Conservation (phyloP, 2,329 filamentous ascomycete genomes). For the Sporothrix brasiliensis region DNA sequence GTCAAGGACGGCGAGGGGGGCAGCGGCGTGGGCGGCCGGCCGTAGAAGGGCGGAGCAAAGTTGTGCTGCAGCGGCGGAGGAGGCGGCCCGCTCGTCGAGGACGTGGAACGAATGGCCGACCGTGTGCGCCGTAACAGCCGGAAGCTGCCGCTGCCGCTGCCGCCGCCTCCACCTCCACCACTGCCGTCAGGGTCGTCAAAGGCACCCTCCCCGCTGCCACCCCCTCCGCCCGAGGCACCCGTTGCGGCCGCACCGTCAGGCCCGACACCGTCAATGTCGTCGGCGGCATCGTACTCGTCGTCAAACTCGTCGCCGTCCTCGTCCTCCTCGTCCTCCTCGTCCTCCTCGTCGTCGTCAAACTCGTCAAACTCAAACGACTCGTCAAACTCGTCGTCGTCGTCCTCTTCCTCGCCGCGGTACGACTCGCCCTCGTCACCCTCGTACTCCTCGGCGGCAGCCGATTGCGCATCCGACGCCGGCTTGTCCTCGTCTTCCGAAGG, state of each 20-base stretch:
- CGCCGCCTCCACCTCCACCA: constrained; percentile 24
- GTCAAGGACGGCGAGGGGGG: constrained; percentile 92
- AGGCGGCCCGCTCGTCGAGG: constrained; percentile 43
- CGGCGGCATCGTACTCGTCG: constrained; percentile 40
- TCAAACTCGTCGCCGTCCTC: constrained; percentile 39
- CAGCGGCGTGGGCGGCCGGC: constrained; percentile 89
- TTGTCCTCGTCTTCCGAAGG: constrained; percentile 37
- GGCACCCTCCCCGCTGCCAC: constrained; percentile 28
- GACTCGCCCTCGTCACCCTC: constrained; percentile 39
- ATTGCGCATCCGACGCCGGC: constrained; percentile 33
- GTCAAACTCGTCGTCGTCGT: constrained; percentile 32
- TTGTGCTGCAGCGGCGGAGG: constrained; percentile 55
- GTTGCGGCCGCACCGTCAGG: not conserved
- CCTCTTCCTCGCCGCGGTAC: constrained; percentile 35
- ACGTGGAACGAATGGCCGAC: not conserved
- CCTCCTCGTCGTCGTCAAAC: constrained; percentile 37
- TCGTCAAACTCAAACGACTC: constrained; percentile 32
- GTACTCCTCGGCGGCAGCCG: constrained; percentile 35
- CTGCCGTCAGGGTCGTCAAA: constrained; percentile 40
- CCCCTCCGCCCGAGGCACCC: constrained; percentile 34
- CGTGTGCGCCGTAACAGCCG: constrained; percentile 17
- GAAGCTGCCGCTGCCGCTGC: constrained; percentile 36
- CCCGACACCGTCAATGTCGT: constrained; percentile 23
- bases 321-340: constrained; percentile 43
- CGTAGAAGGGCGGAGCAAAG: constrained; percentile 88